Conservation (phyloP, 495 filamentous ascomycete genomes). For the Ramalina intermedia region DNA sequence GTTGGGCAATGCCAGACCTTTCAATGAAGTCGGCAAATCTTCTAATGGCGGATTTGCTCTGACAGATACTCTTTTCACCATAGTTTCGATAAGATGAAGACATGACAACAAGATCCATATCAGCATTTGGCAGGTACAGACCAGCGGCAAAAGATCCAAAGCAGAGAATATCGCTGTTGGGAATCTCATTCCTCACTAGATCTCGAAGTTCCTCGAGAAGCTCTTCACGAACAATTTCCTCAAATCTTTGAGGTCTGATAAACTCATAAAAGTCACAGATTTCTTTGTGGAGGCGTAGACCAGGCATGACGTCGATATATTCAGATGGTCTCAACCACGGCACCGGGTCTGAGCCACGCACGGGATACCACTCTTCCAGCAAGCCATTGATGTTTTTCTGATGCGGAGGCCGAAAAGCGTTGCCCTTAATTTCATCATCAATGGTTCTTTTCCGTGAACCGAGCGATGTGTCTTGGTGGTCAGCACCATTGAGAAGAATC, state of each 20-base stretch:
- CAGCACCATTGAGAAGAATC: not conserved
- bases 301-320: conserved; percentile 14
- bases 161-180: conserved; percentile 35
- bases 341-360: conserved; percentile 28
- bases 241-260: conserved; percentile 60
- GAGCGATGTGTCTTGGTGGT: conserved; percentile 22
- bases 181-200: conserved; percentile 35
- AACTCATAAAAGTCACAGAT: conserved; percentile 80
- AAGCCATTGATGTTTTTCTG: conserved; percentile 32
- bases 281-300: conserved; percentile 57
- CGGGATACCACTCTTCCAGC: conserved; percentile 40
- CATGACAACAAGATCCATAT: conserved; percentile 85
- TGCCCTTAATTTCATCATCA: conserved; percentile 50
- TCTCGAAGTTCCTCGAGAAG: conserved; percentile 49
- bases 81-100: conserved; percentile 42
- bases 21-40: conserved; percentile 37
- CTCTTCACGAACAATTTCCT: conserved; percentile 56
- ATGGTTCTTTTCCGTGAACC: conserved; percentile 54
- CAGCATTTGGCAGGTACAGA: conserved; percentile 77
- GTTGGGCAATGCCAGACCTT: conserved; percentile 30
- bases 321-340: conserved; percentile 42
- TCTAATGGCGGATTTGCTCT: conserved; percentile 29
- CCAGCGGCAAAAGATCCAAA: conserved; percentile 91
- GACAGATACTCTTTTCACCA: conserved; percentile 29
- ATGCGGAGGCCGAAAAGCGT: conserved; percentile 23